Percentiles rank a stretch among this genome's conserved stretches.
phyloP scores from a whole-genome alignment of 257 asterid genomes.

The Solanum dulcamara region DNA sequence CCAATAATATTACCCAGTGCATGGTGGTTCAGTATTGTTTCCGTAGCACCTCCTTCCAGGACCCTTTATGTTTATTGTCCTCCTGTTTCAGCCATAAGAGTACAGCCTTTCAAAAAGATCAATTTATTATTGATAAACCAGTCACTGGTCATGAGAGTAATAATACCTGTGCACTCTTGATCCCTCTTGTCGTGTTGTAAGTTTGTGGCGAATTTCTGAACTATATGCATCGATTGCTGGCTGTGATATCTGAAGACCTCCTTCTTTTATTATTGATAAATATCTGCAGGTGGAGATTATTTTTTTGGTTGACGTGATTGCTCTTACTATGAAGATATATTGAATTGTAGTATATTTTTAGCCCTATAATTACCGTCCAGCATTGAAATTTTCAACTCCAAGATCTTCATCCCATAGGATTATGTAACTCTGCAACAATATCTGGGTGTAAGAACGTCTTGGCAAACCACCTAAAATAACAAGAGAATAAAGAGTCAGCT shows the following conservation, averaged over 20 bases:
- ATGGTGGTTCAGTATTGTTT: slow-evolving; percentile 47
- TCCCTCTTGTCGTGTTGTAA: slow-evolving; percentile 35
- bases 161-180: slow-evolving; percentile 56
- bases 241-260: slow-evolving; percentile 73
- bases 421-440: slow-evolving; percentile 44
- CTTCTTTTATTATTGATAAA: slow-evolving; percentile 39
- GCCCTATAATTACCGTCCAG: slow-evolving; percentile 31
- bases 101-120: neutral
- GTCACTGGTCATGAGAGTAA: neutral
- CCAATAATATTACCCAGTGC: slow-evolving; percentile 43
- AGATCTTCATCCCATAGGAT: slow-evolving; percentile 92
- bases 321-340: neutral
- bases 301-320: neutral
- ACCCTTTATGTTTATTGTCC: slow-evolving; percentile 28
- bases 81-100: slow-evolving; percentile 15
- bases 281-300: slow-evolving; percentile 30
- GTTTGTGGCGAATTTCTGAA: slow-evolving; percentile 54
- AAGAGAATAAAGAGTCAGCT: neutral
- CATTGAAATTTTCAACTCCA: slow-evolving; percentile 56
- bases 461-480: slow-evolving; percentile 70
- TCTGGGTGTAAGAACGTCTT: slow-evolving; percentile 85
- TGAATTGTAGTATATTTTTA: neutral
- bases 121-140: neutral
- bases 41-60: slow-evolving; percentile 41
- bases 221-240: slow-evolving; percentile 59